Evolutionary conservation across 2,329 filamentous ascomycete species (phyloP).

Genomic region (Pyricularia sp.): DNA sequence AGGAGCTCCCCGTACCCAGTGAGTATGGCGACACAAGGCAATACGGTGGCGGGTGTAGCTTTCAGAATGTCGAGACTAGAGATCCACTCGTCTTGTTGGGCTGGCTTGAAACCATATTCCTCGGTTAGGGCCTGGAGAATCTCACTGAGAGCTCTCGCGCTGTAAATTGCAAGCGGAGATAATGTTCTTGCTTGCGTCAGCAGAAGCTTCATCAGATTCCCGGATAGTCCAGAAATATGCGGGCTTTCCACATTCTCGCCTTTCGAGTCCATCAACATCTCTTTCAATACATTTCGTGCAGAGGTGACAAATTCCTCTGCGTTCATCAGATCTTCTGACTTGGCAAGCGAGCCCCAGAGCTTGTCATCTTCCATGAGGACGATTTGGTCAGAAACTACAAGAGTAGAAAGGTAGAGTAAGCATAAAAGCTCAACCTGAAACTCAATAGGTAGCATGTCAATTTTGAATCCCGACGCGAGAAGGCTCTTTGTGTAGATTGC

Average conservation of each 20-base stretch:
- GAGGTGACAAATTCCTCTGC: conserved; percentile 34
- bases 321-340: conserved; percentile 24
- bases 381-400: conserved; percentile 45
- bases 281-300: conserved; percentile 26
- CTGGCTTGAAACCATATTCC: conserved; percentile 32
- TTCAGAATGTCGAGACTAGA: conserved; percentile 35
- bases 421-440: conserved; percentile 41
- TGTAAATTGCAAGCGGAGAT: conserved; percentile 39
- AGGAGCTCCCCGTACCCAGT: conserved; percentile 41
- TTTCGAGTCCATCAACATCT: conserved; percentile 20
- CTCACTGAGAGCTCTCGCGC: conserved; percentile 39
- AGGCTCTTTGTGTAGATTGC: conserved; percentile 59
- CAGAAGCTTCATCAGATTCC: conserved; percentile 34
- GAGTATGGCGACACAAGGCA: conserved; percentile 41
- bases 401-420: conserved; percentile 38
- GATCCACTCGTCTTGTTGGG: conserved; percentile 36
- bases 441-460: conserved; percentile 28
- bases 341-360: conserved; percentile 34
- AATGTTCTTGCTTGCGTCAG: conserved; percentile 30
- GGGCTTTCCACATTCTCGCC: conserved; percentile 3
- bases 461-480: conserved; percentile 31
- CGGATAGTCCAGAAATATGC: conserved; percentile 16
- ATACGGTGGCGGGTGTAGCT: conserved; percentile 31
- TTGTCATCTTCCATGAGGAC: conserved; percentile 31
- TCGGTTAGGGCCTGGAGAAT: conserved; percentile 38